A percentile compares a stretch with the other conserved stretches of the same genome.
phyloP scores from a whole-genome alignment of 208 protist species.

The Leishmania braziliensis region DNA sequence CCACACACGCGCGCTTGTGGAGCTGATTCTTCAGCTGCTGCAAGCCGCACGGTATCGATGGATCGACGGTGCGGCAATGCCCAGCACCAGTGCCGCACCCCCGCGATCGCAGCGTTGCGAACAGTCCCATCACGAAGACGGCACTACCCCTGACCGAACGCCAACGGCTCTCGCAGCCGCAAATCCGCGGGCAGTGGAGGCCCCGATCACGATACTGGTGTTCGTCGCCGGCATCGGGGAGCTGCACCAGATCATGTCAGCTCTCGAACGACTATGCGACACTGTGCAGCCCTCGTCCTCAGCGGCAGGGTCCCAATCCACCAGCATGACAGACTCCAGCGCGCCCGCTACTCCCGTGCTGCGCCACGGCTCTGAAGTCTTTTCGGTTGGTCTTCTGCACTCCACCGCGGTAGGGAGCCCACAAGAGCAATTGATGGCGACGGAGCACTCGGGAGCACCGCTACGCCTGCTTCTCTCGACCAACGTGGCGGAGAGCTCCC shows the following conservation, averaged over 20 bases:
- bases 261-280: conserved; percentile 53
- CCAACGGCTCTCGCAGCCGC: neutral
- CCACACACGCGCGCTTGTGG: conserved; percentile 38
- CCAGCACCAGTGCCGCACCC: neutral
- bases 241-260: conserved; percentile 62
- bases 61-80: conserved; percentile 3
- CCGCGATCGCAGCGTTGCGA: neutral
- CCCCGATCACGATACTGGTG: conserved; percentile 59
- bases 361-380: conserved; percentile 49
- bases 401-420: conserved; percentile 62
- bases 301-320: neutral
- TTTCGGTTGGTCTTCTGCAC: conserved; percentile 69
- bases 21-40: conserved; percentile 56
- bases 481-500: conserved; percentile 73
- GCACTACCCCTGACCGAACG: too few relatives aligned
- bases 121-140: neutral
- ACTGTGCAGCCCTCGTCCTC: neutral
- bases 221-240: conserved; percentile 81
- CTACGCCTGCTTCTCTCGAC: conserved; percentile 76
- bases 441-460: conserved; percentile 24
- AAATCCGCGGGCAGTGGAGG: neutral
- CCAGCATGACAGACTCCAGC: neutral
- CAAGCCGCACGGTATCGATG: conserved; percentile 45
- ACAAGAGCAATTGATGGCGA: conserved; percentile 51
- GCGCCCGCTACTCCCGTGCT: conserved; percentile 31